Evolutionary conservation across 2,329 filamentous ascomycete species (phyloP).

Genomic region (Ophiostoma perfectum): DNA sequence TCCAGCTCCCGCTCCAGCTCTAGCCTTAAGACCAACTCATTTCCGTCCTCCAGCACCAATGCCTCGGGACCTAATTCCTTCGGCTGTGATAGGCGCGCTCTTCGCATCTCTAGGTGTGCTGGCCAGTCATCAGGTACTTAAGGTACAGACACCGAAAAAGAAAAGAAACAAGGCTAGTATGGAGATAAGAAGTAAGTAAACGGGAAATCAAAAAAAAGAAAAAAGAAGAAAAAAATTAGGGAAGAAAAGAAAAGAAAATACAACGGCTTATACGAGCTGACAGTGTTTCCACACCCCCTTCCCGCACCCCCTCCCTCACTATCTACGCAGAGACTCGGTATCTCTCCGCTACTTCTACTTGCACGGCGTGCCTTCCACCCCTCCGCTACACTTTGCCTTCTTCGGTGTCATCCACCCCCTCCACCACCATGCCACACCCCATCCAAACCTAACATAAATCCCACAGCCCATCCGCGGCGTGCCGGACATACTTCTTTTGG

Average conservation of each 20-base stretch:
- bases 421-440: conserved; percentile 2
- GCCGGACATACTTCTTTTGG: not conserved
- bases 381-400: too few relatives aligned
- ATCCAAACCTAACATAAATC: not conserved
- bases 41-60: not conserved
- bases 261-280: conserved; percentile 13
- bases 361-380: too few relatives aligned
- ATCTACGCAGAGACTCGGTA: not conserved
- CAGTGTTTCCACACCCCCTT: conserved; percentile 11
- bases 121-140: conserved; percentile 1
- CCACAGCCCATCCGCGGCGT: conserved; percentile 7
- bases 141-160: conserved; percentile 8
- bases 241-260: not conserved
- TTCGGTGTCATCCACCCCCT: conserved; percentile 5
- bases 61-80: not conserved
- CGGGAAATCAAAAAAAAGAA: not conserved
- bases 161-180: not conserved
- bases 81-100: conserved; percentile 7
- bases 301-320: not conserved
- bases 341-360: not conserved
- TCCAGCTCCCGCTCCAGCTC: too few relatives aligned
- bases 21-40: too few relatives aligned
- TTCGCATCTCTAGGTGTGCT: not conserved
- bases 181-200: not conserved
- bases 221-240: not conserved